These are phyloP conservation scores for Lepidium didymum DNA, from an alignment of 345 rosid genomes.

Conservation along the genomic window DNA sequence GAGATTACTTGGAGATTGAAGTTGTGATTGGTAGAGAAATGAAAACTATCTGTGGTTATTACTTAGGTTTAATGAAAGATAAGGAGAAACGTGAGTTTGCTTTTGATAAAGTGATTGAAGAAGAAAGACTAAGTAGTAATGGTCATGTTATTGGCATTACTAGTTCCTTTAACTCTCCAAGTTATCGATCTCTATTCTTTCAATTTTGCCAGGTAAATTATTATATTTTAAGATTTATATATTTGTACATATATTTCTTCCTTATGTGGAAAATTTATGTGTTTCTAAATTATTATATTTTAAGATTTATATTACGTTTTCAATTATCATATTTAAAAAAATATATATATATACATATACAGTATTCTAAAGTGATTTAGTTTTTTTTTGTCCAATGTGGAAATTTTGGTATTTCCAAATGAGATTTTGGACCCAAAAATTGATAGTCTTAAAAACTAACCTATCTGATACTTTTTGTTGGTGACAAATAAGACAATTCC, in stretches of 20 bases:
- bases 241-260: neutral
- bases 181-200: conserved; percentile 35
- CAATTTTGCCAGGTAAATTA: conserved; percentile 42
- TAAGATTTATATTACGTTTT: too few relatives aligned
- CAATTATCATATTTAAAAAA: too few relatives aligned
- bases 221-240: neutral
- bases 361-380: too few relatives aligned
- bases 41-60: conserved; percentile 38
- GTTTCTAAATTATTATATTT: too few relatives aligned
- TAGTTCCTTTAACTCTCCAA: conserved; percentile 24
- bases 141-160: conserved; percentile 39
- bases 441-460: neutral
- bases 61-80: conserved; percentile 45
- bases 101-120: conserved; percentile 13
- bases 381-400: too few relatives aligned
- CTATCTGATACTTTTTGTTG: neutral
- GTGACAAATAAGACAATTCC: neutral
- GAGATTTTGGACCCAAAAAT: neutral
- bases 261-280: neutral
- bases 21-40: conserved; percentile 45
- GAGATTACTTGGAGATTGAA: conserved; percentile 41
- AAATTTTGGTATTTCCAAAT: neutral
- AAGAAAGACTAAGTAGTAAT: neutral
- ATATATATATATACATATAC: too few relatives aligned
- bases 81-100: neutral